phyloP scores from a whole-genome alignment of 352 stramenopile species.

The Globisporangium ultimum region DNA sequence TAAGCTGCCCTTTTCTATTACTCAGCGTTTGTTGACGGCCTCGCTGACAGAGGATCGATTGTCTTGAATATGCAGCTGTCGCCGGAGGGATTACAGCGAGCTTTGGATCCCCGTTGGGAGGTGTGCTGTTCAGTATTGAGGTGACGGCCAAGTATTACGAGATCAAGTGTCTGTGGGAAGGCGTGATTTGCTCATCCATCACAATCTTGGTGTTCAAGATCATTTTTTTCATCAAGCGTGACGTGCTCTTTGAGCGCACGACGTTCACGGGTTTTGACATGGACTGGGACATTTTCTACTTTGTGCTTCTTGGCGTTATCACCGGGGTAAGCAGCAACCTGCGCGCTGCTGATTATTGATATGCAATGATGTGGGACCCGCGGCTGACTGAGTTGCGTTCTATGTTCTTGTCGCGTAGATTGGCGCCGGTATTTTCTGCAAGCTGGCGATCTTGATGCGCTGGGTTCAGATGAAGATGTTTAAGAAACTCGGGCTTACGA shows the following conservation, averaged over 20 bases:
- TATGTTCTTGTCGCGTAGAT: conserved; percentile 30
- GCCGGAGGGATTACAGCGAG: conserved; percentile 77
- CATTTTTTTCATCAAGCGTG: conserved; percentile 67
- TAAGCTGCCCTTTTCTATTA: conserved; percentile 10
- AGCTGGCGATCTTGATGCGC: conserved; percentile 39
- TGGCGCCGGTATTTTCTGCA: conserved; percentile 62
- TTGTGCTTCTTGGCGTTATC: conserved; percentile 58
- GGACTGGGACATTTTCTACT: conserved; percentile 75
- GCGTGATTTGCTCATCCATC: conserved; percentile 75
- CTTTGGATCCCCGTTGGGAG: conserved; percentile 75
- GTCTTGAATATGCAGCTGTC: conserved; percentile 29
- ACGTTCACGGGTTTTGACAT: conserved; percentile 77
- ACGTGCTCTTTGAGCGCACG: conserved; percentile 76
- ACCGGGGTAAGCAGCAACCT: conserved; percentile 42
- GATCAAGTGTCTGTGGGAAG: conserved; percentile 83
- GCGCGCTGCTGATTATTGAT: not conserved
- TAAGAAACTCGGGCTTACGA: conserved; percentile 42
- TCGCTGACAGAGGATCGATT: not conserved
- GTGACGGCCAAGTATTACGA: conserved; percentile 84
- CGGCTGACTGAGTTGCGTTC: not conserved
- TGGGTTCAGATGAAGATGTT: conserved; percentile 53
- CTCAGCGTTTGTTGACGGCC: not conserved
- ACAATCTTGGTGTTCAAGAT: conserved; percentile 79
- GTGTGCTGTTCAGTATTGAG: conserved; percentile 83
- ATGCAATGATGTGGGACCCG: not conserved